These are phyloP conservation scores for Prunus kanzakura DNA, from an alignment of 306 rosid genomes.

Conservation along the genomic window DNA sequence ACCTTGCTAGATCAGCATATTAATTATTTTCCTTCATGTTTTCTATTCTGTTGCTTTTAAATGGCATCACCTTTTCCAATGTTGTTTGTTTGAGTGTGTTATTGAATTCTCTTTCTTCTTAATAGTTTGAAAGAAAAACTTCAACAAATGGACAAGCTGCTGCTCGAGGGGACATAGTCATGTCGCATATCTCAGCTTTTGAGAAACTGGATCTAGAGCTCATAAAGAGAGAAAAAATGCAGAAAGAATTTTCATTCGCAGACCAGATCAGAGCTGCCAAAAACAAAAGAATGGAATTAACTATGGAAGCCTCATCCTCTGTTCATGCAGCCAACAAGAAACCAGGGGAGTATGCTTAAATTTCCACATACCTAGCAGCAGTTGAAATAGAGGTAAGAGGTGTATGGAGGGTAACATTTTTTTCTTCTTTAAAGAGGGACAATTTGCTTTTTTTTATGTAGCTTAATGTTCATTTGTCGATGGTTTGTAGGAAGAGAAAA, in stretches of 20 bases:
- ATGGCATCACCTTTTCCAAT: not conserved
- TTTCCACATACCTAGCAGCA: conserved; percentile 22
- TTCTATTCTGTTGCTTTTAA: not conserved
- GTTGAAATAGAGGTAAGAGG: not conserved
- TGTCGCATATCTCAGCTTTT: conserved; percentile 22
- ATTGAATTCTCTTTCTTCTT: not conserved
- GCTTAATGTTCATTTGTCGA: not conserved
- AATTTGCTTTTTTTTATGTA: not conserved
- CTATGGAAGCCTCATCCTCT: conserved; percentile 25
- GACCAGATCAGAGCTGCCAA: conserved; percentile 80
- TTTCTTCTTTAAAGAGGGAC: too few species aligned
- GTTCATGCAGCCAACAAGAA: conserved; percentile 5
- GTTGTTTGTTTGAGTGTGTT: not conserved
- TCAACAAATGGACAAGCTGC: conserved; percentile 25
- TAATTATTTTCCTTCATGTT: not conserved
- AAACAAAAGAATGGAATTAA: conserved; percentile 40
- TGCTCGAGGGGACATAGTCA: conserved; percentile 24
- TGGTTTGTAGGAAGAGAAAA: not conserved
- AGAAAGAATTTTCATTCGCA: conserved; percentile 56
- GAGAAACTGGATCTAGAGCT: conserved; percentile 66
- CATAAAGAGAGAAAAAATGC: conserved; percentile 52
- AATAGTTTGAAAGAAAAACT: conserved; percentile 46
- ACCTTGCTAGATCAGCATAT: not conserved
- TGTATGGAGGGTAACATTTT: not conserved
- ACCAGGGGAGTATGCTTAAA: conserved; percentile 4